Conservation (phyloP, 1,284 basidiomycete species). For the Paramarasmius palmivorus region DNA sequence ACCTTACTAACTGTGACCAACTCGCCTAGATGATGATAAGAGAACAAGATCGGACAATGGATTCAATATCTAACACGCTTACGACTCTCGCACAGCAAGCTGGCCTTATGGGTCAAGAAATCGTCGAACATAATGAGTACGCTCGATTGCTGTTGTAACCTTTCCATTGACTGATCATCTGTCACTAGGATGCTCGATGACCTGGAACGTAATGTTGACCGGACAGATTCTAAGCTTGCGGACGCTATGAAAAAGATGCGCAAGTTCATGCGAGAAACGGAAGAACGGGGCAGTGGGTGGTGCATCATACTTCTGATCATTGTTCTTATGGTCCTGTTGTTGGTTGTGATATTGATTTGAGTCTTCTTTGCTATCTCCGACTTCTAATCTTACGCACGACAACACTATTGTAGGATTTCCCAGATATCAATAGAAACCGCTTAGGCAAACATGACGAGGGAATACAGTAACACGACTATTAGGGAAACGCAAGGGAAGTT, state of each 20-base stretch:
- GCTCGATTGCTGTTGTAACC: conserved; percentile 24
- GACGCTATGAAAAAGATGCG: conserved; percentile 75
- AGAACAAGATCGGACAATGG: conserved; percentile 85
- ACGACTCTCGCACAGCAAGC: conserved; percentile 84
- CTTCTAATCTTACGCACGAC: too few species aligned
- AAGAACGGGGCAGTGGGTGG: conserved; percentile 57
- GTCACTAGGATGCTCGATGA: conserved; percentile 76
- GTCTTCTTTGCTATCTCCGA: too few species aligned
- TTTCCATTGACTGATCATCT: neutral
- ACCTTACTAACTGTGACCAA: neutral
- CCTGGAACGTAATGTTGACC: conserved; percentile 74
- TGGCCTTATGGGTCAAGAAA: conserved; percentile 87
- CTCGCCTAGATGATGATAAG: conserved; percentile 71
- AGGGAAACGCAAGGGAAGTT: too few species aligned
- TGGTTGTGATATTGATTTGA: conserved; percentile 59
- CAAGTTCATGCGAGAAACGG: conserved; percentile 81
- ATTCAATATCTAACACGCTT: conserved; percentile 82
- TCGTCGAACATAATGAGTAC: conserved; percentile 85
- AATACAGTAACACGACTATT: too few species aligned
- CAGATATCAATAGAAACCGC: too few species aligned
- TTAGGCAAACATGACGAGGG: too few species aligned
- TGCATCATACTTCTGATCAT: conserved; percentile 58
- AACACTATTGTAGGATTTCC: too few species aligned
- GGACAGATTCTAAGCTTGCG: conserved; percentile 68
- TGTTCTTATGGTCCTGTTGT: conserved; percentile 52